Conservation (phyloP, 2,329 filamentous ascomycete genomes). For the Xylariaceae sp. region DNA sequence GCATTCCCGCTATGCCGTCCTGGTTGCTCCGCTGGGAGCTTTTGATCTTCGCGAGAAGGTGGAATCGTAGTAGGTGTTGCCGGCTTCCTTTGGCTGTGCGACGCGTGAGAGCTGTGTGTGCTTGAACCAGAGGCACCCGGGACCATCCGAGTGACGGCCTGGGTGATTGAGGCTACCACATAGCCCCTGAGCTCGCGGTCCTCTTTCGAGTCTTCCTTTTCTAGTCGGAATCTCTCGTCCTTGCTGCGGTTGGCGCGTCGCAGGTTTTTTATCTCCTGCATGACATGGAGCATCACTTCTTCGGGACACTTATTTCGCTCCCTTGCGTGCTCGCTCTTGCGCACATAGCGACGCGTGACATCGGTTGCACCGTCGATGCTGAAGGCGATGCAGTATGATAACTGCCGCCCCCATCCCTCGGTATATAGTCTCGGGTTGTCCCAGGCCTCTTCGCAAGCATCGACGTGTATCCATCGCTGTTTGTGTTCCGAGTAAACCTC, state of each 20-base stretch:
- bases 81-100: slow-evolving; percentile 8
- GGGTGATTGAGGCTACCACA: slow-evolving; percentile 65
- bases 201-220: slow-evolving; percentile 72
- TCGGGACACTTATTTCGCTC: slow-evolving; percentile 76
- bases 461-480: slow-evolving; percentile 92
- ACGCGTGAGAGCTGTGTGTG: slow-evolving; percentile 16
- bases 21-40: slow-evolving; percentile 54
- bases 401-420: slow-evolving; percentile 92
- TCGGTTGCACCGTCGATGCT: slow-evolving; percentile 75
- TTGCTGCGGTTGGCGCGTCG: slow-evolving; percentile 80
- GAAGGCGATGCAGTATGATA: slow-evolving; percentile 96
- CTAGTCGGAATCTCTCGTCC: slow-evolving; percentile 71
- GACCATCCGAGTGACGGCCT: slow-evolving; percentile 62
- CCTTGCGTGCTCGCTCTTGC: slow-evolving; percentile 63
- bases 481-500: slow-evolving; percentile 94
- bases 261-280: slow-evolving; percentile 81
- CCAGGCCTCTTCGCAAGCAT: slow-evolving; percentile 91
- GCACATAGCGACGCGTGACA: slow-evolving; percentile 60
- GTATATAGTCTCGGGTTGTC: slow-evolving; percentile 89
- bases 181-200: slow-evolving; percentile 68
- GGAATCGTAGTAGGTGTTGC: slow-evolving; percentile 1
- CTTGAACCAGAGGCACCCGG: slow-evolving; percentile 42
- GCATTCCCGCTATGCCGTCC: slow-evolving; percentile 41
- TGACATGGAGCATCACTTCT: slow-evolving; percentile 82
- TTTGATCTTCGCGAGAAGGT: slow-evolving; percentile 44